Evolutionary conservation across 148 eudicot species (phyloP), one percentile per base, ranked within the genome.

Genomic region (Fagopyrum homotropicum): DNA sequence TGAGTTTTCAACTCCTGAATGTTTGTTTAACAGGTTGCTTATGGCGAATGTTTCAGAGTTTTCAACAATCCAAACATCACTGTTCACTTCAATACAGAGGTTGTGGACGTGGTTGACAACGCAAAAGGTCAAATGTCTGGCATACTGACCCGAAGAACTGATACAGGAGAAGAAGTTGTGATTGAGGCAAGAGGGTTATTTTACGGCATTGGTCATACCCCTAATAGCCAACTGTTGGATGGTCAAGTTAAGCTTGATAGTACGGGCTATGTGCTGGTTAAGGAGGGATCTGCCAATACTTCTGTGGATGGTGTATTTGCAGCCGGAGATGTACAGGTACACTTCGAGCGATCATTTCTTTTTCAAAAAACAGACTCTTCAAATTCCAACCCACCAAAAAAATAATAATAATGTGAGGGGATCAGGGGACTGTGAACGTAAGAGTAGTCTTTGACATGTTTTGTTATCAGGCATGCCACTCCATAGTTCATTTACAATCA

Each of bases 11-110:
- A 90, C 93, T 89, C 93, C 86, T 92, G 88, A 87, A 86, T 86
- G 92, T 95, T 92, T 92, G 93, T 90, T 92, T 95, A 95, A 95
- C 98, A 95, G 98, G 97, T 88, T 95, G 93, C 82, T 95, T 95
- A 88, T 95, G 96, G 98, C 96, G 98, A 88, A 92, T 92, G 93
- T 95, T 95, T 89, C 98, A 95, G 98, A 95, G 97, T 95, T 83
- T 82, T 83, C 90, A 84, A 95, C 92, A 95, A 90, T 79, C 97
- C 97, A 81, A 95, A 92, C 82, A 78, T 95, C 89, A 95, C 98
- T 15, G 93, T 92, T 81, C 98, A 95, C 91, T 95, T 84, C 97
- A 92, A 95, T 77, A 90, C 98, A 75, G 97, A 95, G 85, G 78
- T 93, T 4, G 88, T 89, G 86, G 98, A 95, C 84, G 89, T 95